Evolutionary conservation across 2,329 filamentous ascomycete species (phyloP).

Genomic region (Aspergillus sp.): DNA sequence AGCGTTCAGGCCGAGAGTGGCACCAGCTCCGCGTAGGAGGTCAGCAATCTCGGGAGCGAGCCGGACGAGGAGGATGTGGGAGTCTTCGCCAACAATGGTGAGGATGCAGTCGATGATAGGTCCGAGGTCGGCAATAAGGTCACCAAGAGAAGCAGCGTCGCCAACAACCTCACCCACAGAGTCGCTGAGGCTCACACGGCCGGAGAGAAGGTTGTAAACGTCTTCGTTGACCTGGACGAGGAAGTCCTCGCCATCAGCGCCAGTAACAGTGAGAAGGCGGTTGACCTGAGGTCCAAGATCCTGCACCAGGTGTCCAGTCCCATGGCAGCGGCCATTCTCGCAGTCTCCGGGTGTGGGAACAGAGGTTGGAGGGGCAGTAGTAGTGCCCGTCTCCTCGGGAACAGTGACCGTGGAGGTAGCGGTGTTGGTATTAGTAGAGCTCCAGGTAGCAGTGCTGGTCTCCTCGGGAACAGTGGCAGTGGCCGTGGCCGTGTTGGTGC

Average conservation of each 20-base stretch:
- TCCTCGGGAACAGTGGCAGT: background rate
- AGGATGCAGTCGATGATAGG: slow-evolving; percentile 22
- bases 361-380: background rate
- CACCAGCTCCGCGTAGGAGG: slow-evolving; percentile 13
- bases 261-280: slow-evolving; percentile 31
- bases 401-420: background rate
- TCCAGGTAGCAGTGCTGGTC: background rate
- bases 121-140: slow-evolving; percentile 21
- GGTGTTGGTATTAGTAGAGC: background rate
- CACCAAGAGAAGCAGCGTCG: slow-evolving; percentile 13
- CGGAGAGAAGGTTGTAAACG: slow-evolving; percentile 12
- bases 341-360: slow-evolving; percentile 9
- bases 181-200: slow-evolving; percentile 13
- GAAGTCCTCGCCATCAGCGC: slow-evolving; percentile 25
- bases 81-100: slow-evolving; percentile 25
- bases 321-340: slow-evolving; percentile 17
- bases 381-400: background rate
- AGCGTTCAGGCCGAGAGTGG: slow-evolving; percentile 20
- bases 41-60: slow-evolving; percentile 23
- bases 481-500: background rate
- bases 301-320: slow-evolving; percentile 31
- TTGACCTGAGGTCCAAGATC: slow-evolving; percentile 31
- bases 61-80: slow-evolving; percentile 21
- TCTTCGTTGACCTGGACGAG: slow-evolving; percentile 22
- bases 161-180: slow-evolving; percentile 17